Percentiles rank a stretch among this genome's conserved stretches.
phyloP scores from a whole-genome alignment of 495 filamentous ascomycete species.

The Massariosphaeria phaeospora region DNA sequence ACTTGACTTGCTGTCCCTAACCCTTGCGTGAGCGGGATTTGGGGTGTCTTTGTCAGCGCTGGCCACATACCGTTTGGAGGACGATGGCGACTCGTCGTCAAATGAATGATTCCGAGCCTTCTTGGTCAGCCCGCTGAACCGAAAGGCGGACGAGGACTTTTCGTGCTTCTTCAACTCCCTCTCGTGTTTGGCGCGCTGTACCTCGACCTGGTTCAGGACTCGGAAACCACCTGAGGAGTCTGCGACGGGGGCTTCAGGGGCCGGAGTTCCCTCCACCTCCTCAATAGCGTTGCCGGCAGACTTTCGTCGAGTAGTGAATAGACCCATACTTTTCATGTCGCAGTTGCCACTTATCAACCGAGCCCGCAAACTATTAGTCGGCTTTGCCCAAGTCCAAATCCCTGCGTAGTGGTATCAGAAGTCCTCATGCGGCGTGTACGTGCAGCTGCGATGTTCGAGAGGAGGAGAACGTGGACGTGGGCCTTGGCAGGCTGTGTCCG shows the following conservation, averaged over 20 bases:
- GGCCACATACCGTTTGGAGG: slow-evolving; percentile 28
- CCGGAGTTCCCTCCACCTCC: not conserved
- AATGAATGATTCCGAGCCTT: slow-evolving; percentile 29
- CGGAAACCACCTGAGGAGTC: slow-evolving; percentile 10
- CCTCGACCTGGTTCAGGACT: slow-evolving; percentile 11
- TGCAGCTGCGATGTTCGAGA: no score
- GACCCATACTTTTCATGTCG: slow-evolving; percentile 8
- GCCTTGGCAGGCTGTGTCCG: no score
- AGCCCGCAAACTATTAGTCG: no score
- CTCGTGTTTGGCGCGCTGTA: slow-evolving; percentile 13
- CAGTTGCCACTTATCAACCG: no score
- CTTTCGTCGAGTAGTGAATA: slow-evolving; percentile 31
- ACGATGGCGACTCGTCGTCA: slow-evolving; percentile 25
- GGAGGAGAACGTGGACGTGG: no score
- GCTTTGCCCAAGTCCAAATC: no score
- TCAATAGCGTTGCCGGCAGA: slow-evolving; percentile 36
- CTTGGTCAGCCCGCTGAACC: slow-evolving; percentile 14
- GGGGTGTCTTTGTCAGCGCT: not conserved
- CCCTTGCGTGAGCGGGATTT: slow-evolving; percentile 10
- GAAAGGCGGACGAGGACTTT: slow-evolving; percentile 12
- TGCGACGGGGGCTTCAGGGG: not conserved
- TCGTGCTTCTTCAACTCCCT: slow-evolving; percentile 4
- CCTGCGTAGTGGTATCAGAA: no score
- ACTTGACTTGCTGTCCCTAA: slow-evolving; percentile 31
- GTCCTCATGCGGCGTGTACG: not conserved